A percentile compares a stretch with the other conserved stretches of the same genome.
phyloP scores from a whole-genome alignment of 73 alveolate genomes.

The Paramecium octaurelia region DNA sequence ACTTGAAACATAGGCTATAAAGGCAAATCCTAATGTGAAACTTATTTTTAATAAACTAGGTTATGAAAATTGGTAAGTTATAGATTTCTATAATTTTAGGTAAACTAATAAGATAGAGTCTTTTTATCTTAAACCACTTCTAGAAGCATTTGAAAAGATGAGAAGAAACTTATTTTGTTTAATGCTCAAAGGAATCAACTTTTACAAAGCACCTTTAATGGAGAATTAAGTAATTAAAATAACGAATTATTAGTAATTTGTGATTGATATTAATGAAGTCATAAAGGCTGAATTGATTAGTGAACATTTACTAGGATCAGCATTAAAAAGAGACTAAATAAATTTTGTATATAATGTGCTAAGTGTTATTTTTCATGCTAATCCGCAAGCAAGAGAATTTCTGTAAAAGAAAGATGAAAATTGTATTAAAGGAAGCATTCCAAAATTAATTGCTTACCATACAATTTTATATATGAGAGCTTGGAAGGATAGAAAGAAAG shows the following conservation, averaged over 20 bases:
- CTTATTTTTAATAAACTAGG: slow-evolving; percentile 15
- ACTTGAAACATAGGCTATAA: neutral
- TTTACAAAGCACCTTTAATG: slow-evolving; percentile 37
- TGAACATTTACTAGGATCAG: slow-evolving; percentile 39
- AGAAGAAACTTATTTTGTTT: slow-evolving; percentile 32
- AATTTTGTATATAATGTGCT: slow-evolving; percentile 32
- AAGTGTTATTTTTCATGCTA: slow-evolving; percentile 29
- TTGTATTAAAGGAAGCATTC: slow-evolving; percentile 47
- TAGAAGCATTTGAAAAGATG: slow-evolving; percentile 47
- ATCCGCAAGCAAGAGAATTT: slow-evolving; percentile 30
- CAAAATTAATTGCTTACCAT: slow-evolving; percentile 38
- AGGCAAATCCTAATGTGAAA: slow-evolving; percentile 34
- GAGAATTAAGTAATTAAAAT: neutral
- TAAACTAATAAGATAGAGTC: slow-evolving; percentile 40
- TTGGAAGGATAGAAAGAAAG: slow-evolving; percentile 50
- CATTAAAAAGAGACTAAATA: slow-evolving; percentile 50
- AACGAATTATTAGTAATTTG: neutral
- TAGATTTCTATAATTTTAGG: neutral
- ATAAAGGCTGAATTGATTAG: slow-evolving; percentile 55
- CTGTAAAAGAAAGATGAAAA: slow-evolving; percentile 50
- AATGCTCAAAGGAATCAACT: slow-evolving; percentile 56
- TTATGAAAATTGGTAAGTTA: neutral
- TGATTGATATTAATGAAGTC: slow-evolving; percentile 19
- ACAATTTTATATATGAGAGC: slow-evolving; percentile 17
- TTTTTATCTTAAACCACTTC: slow-evolving; percentile 40